A percentile compares a stretch with the other conserved stretches of the same genome.
Conservation (phyloP, 2,329 filamentous ascomycete genomes). For the Ophiostoma sp. region DNA sequence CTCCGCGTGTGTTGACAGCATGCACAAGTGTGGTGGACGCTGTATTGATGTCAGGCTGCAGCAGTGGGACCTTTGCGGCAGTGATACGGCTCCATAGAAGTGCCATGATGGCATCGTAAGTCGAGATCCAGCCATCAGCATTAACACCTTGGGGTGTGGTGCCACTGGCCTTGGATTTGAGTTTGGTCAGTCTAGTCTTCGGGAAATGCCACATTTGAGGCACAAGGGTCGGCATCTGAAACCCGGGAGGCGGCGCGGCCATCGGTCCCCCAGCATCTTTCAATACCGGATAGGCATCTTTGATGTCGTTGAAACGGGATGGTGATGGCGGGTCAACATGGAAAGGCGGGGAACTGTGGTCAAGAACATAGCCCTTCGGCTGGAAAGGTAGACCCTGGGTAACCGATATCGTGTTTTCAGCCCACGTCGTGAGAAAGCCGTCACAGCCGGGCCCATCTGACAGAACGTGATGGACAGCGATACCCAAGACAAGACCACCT, state of each 20-base stretch:
- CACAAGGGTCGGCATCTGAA: background rate
- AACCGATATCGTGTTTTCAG: background rate
- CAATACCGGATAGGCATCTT: background rate
- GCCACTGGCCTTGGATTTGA: background rate
- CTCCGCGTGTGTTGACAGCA: background rate
- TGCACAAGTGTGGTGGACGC: background rate
- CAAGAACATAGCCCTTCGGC: background rate
- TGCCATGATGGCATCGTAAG: background rate
- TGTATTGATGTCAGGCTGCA: background rate
- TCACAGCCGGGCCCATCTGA: constrained; percentile 3
- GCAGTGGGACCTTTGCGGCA: background rate
- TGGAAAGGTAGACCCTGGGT: background rate
- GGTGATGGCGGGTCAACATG: background rate
- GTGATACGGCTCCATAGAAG: background rate
- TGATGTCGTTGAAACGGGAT: background rate
- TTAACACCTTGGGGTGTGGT: background rate
- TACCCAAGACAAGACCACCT: background rate
- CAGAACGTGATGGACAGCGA: constrained; percentile 1
- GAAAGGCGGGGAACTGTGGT: background rate
- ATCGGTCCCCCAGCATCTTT: background rate
- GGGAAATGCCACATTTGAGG: constrained; percentile 5
- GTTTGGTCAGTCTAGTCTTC: background rate
- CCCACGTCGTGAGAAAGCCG: constrained; percentile 9
- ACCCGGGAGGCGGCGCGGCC: background rate
- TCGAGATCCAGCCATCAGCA: background rate